phyloP scores from a whole-genome alignment of 257 asterid genomes.

The Verbascum thapsus region DNA sequence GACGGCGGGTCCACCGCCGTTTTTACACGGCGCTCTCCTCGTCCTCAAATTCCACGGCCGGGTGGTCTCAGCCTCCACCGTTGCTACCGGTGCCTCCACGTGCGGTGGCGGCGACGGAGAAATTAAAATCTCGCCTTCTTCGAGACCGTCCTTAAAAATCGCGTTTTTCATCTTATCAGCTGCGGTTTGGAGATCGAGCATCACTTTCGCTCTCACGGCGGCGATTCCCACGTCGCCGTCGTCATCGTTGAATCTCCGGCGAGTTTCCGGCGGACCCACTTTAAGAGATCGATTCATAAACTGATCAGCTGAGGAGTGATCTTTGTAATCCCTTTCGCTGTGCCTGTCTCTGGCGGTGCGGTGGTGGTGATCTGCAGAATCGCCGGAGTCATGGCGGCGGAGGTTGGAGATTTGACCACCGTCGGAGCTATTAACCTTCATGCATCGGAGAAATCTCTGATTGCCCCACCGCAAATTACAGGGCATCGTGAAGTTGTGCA shows the following conservation, averaged over 20 bases:
- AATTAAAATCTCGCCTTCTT: constrained; percentile 37
- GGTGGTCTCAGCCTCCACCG: constrained; percentile 30
- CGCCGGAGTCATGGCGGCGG: constrained; percentile 22
- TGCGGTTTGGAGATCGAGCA: constrained; percentile 82
- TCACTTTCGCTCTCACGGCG: constrained; percentile 69
- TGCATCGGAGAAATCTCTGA: constrained; percentile 55
- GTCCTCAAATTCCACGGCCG: constrained; percentile 86
- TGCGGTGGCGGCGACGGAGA: constrained; percentile 37
- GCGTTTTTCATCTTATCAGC: constrained; percentile 75
- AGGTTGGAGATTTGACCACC: constrained; percentile 36
- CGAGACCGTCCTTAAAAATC: constrained; percentile 60
- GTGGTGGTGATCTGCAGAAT: constrained; percentile 42
- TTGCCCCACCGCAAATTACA: constrained; percentile 55
- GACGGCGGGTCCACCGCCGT: constrained; percentile 31
- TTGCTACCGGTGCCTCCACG: constrained; percentile 34
- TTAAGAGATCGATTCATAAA: constrained; percentile 30
- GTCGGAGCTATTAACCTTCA: constrained; percentile 39
- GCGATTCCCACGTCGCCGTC: constrained; percentile 53
- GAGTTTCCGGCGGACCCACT: constrained; percentile 35
- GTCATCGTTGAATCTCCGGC: constrained; percentile 33
- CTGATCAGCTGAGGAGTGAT: constrained; percentile 20
- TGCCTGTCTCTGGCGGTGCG: constrained; percentile 37
- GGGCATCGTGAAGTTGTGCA: constrained; percentile 67
- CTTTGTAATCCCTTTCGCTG: constrained; percentile 28
- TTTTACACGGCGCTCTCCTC: constrained; percentile 65